Conservation (phyloP, 2,329 filamentous ascomycete species). For the Dothistroma pini region DNA sequence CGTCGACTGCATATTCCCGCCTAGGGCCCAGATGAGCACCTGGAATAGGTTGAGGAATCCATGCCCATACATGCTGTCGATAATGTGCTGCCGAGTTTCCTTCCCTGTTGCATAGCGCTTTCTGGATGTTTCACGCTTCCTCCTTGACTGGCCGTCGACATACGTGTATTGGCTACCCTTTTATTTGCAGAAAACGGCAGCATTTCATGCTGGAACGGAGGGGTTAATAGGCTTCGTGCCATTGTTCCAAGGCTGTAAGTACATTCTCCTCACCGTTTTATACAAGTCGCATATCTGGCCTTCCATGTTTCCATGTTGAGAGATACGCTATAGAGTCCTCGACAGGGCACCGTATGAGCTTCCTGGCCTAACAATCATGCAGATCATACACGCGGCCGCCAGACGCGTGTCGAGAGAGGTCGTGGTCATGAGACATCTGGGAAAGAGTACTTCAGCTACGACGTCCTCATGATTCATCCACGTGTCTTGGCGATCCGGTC, state of each 20-base stretch:
- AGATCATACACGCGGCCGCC: neutral
- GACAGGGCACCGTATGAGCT: too few relatives aligned
- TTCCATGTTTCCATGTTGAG: too few relatives aligned
- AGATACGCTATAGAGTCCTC: too few relatives aligned
- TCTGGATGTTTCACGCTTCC: neutral
- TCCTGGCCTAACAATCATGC: neutral
- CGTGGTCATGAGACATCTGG: neutral
- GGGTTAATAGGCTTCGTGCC: neutral
- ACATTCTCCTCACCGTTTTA: neutral
- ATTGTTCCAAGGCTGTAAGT: neutral
- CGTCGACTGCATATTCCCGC: neutral
- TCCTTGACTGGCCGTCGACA: neutral
- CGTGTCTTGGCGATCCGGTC: neutral
- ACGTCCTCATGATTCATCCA: neutral
- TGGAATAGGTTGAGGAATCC: neutral
- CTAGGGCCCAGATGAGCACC: neutral
- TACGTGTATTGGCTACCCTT: too few relatives aligned
- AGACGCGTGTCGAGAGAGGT: neutral
- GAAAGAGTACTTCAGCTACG: neutral
- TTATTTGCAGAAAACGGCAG: too few relatives aligned
- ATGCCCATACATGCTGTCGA: neutral
- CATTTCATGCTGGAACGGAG: neutral
- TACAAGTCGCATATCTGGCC: neutral
- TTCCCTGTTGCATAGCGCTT: neutral
- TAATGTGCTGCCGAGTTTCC: neutral